Evolutionary conservation across 148 eudicot genomes (phyloP).

Genomic region (Fagopyrum esculentum): DNA sequence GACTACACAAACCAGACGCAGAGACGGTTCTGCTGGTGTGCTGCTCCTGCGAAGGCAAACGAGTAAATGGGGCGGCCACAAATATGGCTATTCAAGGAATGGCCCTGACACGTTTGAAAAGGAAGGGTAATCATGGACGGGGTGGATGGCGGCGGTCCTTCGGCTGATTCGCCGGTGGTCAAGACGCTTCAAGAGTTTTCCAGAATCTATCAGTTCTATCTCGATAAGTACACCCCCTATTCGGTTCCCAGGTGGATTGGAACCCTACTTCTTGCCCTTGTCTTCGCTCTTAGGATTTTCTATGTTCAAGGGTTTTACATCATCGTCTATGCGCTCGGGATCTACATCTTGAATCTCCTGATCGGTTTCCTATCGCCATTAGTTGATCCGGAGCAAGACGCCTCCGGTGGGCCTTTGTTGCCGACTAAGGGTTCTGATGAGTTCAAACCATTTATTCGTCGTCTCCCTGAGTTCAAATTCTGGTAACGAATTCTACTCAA

Average conservation of each 20-base stretch:
- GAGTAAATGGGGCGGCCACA: too few species aligned
- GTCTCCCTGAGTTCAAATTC: constrained; percentile 84
- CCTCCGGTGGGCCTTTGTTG: constrained; percentile 55
- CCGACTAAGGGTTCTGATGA: constrained; percentile 90
- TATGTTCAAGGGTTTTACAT: constrained; percentile 73
- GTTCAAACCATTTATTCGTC: constrained; percentile 83
- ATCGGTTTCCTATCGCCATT: constrained; percentile 80
- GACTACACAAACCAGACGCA: too few species aligned
- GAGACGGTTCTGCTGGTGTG: too few species aligned
- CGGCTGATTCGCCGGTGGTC: constrained; percentile 28
- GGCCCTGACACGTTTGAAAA: too few species aligned
- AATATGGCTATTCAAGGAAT: too few species aligned
- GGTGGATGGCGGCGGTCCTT: constrained; percentile 33
- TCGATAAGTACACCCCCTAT: constrained; percentile 74
- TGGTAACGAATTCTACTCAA: constrained; percentile 33
- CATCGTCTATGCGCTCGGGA: constrained; percentile 69
- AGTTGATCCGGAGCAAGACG: constrained; percentile 76
- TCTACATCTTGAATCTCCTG: constrained; percentile 63
- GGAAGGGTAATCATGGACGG: constrained; percentile 38
- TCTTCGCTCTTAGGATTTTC: constrained; percentile 50
- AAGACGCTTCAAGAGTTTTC: constrained; percentile 34
- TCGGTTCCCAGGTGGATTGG: constrained; percentile 68
- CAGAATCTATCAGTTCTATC: constrained; percentile 56
- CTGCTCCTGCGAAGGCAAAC: too few species aligned
- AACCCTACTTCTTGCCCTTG: constrained; percentile 33